These are phyloP conservation scores for Magnusiomyces tetraspermus DNA, from an alignment of 1,139 yeast genomes.

Conservation along the genomic window DNA sequence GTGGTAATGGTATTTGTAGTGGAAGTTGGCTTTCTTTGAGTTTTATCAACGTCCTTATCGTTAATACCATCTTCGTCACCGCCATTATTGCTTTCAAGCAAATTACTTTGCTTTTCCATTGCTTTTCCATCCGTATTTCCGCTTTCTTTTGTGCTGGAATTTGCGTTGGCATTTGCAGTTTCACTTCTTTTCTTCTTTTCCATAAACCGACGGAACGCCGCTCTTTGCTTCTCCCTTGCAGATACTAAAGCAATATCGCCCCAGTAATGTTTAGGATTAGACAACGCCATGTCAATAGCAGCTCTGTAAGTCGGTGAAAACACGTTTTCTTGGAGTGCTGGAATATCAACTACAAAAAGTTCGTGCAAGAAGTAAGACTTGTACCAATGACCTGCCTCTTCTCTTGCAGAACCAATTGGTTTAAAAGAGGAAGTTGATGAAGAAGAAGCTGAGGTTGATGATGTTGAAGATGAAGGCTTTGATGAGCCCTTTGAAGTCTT, in stretches of 20 bases:
- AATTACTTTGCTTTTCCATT: background rate
- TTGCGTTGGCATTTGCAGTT: background rate
- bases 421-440: background rate
- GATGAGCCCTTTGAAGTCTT: no score
- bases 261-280: slow-evolving; percentile 32
- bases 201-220: background rate
- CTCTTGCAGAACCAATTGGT: background rate
- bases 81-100: background rate
- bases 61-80: background rate
- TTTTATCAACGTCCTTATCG: background rate
- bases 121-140: background rate
- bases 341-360: slow-evolving; percentile 22
- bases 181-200: background rate
- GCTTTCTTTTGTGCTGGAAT: background rate
- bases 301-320: slow-evolving; percentile 37
- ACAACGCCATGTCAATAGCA: slow-evolving; percentile 31
- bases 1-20: slow-evolving; percentile 8
- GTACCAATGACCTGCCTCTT: slow-evolving; percentile 5
- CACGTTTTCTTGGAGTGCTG: slow-evolving; percentile 25
- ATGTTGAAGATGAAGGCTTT: background rate
- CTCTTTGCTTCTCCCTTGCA: background rate
- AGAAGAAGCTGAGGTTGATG: background rate
- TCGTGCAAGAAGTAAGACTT: slow-evolving; percentile 21
- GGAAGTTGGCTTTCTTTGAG: background rate
- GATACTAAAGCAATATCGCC: slow-evolving; percentile 15